phyloP scores from a whole-genome alignment of 768 basidiomycete species.

The Cubamyces lactineus region DNA sequence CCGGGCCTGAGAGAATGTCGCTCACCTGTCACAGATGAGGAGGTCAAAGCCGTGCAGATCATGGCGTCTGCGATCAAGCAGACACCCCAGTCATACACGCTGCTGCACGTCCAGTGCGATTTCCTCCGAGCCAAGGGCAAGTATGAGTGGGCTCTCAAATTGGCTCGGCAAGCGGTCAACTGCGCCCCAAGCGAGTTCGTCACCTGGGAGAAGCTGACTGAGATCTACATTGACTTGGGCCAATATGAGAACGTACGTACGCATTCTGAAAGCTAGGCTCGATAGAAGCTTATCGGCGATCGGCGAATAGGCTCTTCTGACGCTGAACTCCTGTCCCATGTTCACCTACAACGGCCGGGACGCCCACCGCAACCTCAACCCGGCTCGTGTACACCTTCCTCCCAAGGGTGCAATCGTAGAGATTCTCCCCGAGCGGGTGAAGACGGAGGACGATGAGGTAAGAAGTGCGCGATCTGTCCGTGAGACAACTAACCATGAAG shows the following conservation, averaged over 20 bases:
- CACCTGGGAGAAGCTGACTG: constrained; percentile 97
- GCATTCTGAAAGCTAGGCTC: no score
- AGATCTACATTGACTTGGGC: constrained; percentile 88
- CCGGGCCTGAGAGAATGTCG: not conserved
- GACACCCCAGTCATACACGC: constrained; percentile 90
- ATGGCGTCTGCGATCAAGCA: constrained; percentile 82
- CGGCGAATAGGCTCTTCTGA: constrained; percentile 66
- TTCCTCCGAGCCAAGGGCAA: constrained; percentile 88
- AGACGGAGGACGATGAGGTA: constrained; percentile 85
- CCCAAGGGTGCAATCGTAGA: constrained; percentile 85
- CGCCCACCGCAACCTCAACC: constrained; percentile 80
- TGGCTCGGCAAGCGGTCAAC: constrained; percentile 95
- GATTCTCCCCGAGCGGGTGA: constrained; percentile 83
- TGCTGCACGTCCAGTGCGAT: constrained; percentile 94
- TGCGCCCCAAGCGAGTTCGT: constrained; percentile 98
- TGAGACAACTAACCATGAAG: not conserved
- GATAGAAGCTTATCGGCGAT: not conserved
- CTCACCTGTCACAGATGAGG: constrained; percentile 69
- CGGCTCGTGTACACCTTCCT: constrained; percentile 83
- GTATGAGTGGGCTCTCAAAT: constrained; percentile 84
- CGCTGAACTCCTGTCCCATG: constrained; percentile 99
- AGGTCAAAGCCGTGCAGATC: constrained; percentile 97
- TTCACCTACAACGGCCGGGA: constrained; percentile 99
- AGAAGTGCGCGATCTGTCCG: constrained; percentile 14
- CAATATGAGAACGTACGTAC: constrained; percentile 71